Percentiles rank a stretch among this genome's conserved stretches.
phyloP scores from a whole-genome alignment of 129 eudicot genomes.

The Deinandra increscens region DNA sequence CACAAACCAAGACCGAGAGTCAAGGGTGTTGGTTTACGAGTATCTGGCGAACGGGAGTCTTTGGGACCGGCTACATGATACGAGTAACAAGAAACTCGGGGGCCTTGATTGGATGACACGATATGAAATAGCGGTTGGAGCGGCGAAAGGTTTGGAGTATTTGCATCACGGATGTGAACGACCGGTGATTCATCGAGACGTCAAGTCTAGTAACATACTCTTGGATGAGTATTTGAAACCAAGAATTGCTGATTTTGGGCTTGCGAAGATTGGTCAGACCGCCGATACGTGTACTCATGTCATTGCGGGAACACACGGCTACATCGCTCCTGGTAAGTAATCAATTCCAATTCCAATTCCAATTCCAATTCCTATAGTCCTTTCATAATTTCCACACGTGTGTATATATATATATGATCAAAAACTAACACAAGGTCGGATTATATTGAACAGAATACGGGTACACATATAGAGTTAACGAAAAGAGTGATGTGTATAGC shows the following conservation, averaged over 20 bases:
- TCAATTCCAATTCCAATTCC: no score
- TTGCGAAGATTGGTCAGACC: conserved; percentile 60
- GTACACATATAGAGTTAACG: conserved; percentile 79
- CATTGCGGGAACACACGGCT: conserved; percentile 83
- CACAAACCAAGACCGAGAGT: conserved; percentile 73
- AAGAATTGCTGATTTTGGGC: conserved; percentile 81
- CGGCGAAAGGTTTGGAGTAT: conserved; percentile 76
- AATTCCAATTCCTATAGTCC: no score
- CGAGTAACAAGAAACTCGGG: conserved; percentile 36
- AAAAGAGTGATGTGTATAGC: conserved; percentile 88
- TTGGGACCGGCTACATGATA: conserved; percentile 69
- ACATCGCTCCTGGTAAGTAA: conserved; percentile 75
- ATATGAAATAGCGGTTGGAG: conserved; percentile 70
- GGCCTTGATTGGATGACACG: conserved; percentile 66
- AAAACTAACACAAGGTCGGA: no score
- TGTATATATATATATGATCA: no score
- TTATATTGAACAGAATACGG: conserved; percentile 65
- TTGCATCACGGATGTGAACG: conserved; percentile 71
- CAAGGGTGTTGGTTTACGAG: conserved; percentile 78
- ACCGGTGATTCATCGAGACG: conserved; percentile 77
- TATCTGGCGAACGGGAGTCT: conserved; percentile 79
- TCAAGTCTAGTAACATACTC: conserved; percentile 79
- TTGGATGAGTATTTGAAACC: conserved; percentile 75
- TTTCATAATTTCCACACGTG: no score
- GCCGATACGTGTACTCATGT: conserved; percentile 52